Percentiles rank a stretch among this genome's conserved stretches.
Evolutionary conservation across 31 red algal genomes (phyloP).

Genomic region (Endocladia muricata): DNA sequence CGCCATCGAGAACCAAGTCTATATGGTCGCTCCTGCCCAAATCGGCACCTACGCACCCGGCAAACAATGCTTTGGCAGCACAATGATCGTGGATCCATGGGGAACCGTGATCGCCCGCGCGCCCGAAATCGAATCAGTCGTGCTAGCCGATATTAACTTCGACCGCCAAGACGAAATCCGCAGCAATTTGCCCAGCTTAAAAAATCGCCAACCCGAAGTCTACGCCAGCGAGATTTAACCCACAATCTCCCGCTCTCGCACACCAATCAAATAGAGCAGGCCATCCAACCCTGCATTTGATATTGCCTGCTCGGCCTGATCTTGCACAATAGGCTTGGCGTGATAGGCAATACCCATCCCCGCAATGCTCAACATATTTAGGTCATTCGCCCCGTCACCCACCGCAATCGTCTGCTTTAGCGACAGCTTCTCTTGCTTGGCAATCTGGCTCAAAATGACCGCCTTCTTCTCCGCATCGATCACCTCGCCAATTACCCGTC

Average conservation of each 20-base stretch:
- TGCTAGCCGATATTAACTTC: constrained; percentile 55
- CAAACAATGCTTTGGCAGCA: constrained; percentile 79
- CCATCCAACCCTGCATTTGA: too few relatives aligned
- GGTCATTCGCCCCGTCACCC: constrained; percentile 85
- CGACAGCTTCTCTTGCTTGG: constrained; percentile 84
- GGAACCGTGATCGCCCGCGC: constrained; percentile 69
- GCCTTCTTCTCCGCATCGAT: constrained; percentile 83
- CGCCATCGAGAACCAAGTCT: constrained; percentile 93
- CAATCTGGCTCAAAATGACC: constrained; percentile 75
- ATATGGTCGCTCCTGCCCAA: constrained; percentile 78
- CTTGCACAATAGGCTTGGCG: too few relatives aligned
- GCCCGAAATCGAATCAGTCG: constrained; percentile 52
- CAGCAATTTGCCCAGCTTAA: constrained; percentile 41
- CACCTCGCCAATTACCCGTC: constrained; percentile 51
- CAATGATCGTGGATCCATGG: constrained; percentile 87
- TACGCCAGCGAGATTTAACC: too few relatives aligned
- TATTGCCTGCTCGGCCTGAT: too few relatives aligned
- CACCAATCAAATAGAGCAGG: too few relatives aligned
- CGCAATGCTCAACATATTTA: constrained; percentile 70
- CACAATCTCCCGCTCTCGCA: too few relatives aligned
- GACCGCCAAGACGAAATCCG: constrained; percentile 33
- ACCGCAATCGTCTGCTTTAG: constrained; percentile 86
- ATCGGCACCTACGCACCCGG: constrained; percentile 45
- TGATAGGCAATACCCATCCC: constrained; percentile 90
- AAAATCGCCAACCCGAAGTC: constrained; percentile 57